These are phyloP conservation scores for Suhomyces coccinellae DNA, from an alignment of 1,139 yeast genomes.

Conservation along the genomic window DNA sequence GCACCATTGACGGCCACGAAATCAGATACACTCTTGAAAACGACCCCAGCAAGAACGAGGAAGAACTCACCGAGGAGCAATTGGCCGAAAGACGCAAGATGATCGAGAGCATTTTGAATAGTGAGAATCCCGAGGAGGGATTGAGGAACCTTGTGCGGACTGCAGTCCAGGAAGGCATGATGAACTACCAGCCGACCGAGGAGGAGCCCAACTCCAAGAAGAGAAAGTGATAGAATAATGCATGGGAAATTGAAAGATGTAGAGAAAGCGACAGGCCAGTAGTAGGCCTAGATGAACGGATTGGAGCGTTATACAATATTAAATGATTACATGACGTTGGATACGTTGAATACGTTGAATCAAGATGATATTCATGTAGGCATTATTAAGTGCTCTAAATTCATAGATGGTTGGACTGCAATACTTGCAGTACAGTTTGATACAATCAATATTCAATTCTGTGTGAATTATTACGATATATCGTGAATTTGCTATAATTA, in stretches of 20 bases:
- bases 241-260: background rate
- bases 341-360: too few relatives aligned
- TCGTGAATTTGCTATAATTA: too few relatives aligned
- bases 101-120: slow-evolving; percentile 68
- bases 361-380: too few relatives aligned
- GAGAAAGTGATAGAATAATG: slow-evolving; percentile 21
- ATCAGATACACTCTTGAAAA: slow-evolving; percentile 58
- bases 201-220: slow-evolving; percentile 24
- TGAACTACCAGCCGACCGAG: slow-evolving; percentile 25
- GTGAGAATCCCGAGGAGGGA: slow-evolving; percentile 79
- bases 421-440: too few relatives aligned
- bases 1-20: slow-evolving; percentile 50
- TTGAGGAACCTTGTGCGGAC: slow-evolving; percentile 65
- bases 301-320: too few relatives aligned
- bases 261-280: background rate
- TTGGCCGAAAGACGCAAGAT: slow-evolving; percentile 59
- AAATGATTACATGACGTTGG: too few relatives aligned
- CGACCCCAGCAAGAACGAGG: slow-evolving; percentile 34
- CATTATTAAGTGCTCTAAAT: too few relatives aligned
- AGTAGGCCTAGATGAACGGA: too few relatives aligned
- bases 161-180: slow-evolving; percentile 57
- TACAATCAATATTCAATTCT: too few relatives aligned
- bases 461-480: too few relatives aligned
- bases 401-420: too few relatives aligned
- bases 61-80: slow-evolving; percentile 27